These are phyloP conservation scores for Beverwykella pulmonaria DNA, from an alignment of 495 filamentous ascomycete species.

Conservation along the genomic window DNA sequence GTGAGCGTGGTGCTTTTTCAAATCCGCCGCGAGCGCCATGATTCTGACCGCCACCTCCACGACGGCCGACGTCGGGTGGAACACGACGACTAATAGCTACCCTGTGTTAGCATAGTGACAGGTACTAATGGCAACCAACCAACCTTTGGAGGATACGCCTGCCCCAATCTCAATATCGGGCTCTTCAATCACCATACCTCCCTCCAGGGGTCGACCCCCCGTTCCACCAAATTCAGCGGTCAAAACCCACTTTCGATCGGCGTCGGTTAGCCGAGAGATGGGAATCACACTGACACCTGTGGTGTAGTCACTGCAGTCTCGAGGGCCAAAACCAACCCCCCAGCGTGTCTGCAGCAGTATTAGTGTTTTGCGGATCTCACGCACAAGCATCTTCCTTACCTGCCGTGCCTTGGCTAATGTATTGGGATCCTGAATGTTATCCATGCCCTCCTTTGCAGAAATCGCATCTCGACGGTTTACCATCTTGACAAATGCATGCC, in stretches of 20 bases:
- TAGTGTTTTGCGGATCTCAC: neutral
- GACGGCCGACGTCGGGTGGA: conserved; percentile 69
- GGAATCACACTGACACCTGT: conserved; percentile 93
- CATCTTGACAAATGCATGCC: conserved; percentile 99
- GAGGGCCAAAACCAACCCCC: conserved; percentile 96
- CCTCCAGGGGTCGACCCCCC: conserved; percentile 77
- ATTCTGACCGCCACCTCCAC: conserved; percentile 57
- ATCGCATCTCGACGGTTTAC: conserved; percentile 82
- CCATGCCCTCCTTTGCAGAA: conserved; percentile 86
- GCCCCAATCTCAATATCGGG: conserved; percentile 98
- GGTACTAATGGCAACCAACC: conserved; percentile 12
- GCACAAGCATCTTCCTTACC: conserved; percentile 9
- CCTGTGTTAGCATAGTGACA: conserved; percentile 2
- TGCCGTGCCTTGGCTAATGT: conserved; percentile 76
- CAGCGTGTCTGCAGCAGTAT: conserved; percentile 71
- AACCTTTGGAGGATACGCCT: conserved; percentile 89
- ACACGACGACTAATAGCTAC: conserved; percentile 74
- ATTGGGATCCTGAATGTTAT: conserved; percentile 69
- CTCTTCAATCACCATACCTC: conserved; percentile 89
- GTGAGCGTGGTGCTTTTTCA: conserved; percentile 35
- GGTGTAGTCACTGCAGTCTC: conserved; percentile 95
- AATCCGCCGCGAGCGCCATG: conserved; percentile 37
- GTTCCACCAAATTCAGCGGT: conserved; percentile 92
- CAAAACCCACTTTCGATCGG: conserved; percentile 96
- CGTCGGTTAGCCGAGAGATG: conserved; percentile 87